Evolutionary conservation across 768 basidiomycete genomes (phyloP), one percentile per base, ranked within the genome.

Genomic region (Tubosaeta sp.): DNA sequence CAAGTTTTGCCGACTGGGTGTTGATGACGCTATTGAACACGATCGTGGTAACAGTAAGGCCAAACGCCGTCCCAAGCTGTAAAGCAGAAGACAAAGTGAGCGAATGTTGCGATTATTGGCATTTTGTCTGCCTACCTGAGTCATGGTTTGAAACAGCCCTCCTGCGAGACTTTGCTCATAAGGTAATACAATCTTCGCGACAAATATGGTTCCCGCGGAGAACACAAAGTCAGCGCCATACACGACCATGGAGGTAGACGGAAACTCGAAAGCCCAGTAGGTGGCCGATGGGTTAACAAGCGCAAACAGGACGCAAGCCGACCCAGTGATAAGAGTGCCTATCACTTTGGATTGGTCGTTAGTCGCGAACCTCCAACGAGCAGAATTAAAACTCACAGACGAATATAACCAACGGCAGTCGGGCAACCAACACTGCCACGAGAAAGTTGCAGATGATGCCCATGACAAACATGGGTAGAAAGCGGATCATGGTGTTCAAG

Each of bases 161-260:
- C 86, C 88, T 6, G 83, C 81, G 4, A 90, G 72, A 65, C 82
- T 84, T 66, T 91, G 89, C 58, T 91, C 89, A 48, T 85, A 75
- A 3, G 81, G 81, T 1, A 76, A 64, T 2, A 81, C 76, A 10
- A 85, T 74, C 59, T 83, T 85, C 3, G 87, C 84, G 38, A 89
- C 78, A 58, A 86, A 91, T 14, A 91, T 69, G 6, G 85, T 86
- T 3, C 89, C 90, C 0, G 81, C 70, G 0, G 89, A 71, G 59
- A 82, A 90, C 2, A 87, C 81, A 54, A 91, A 87, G 60, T 91
- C 90, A 1, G 82, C 87, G 18, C 90, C 90, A 41, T 88, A 75
- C 14, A 90, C 88, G 19, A 78, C 69, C 40, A 86, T 51, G 35
- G 80, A 67, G 0, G 86, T 77, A 1, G 83, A 78, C 0, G 87